Evolutionary conservation across 805 yeast species (phyloP), one percentile per base, ranked within the genome.

Genomic region (Dipodascopsis uninucleata): DNA sequence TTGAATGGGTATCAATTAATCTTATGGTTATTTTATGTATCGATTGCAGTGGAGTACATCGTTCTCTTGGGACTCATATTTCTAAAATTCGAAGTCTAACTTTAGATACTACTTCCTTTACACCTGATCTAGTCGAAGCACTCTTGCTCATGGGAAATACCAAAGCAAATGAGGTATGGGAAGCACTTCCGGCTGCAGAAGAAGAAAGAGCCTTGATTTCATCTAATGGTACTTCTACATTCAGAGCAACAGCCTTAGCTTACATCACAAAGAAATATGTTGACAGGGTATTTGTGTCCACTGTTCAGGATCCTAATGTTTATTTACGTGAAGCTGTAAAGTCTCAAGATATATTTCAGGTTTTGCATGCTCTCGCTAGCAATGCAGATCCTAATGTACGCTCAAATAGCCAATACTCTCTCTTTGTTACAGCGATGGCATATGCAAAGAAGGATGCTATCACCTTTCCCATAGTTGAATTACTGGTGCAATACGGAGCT

Each of bases 1-100:
- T 85, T 12, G 96, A 88, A 55, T 89, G 96, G 96, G 75, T 90
- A 3, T 85, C 96, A 0, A 70, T 86, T 47, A 88, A 84, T 57
- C 64, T 82, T 32, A 64, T 87, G 43, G 78, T 79, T 23, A 77
- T 82, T 2, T 69, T 90, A 21, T 89, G 97, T 63, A 81, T 86
- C 35, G 79, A 81, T 39, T 89, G 97, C 58, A 80, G 96, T 0
- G 88, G 95, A 0, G 79, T 81, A n/a, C 97, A 89, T 63, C 71
- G 96, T 43, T 80, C 86, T 17, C 64, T 90, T 60, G 96, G 97
- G 0, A 73, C 95, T 0, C 88, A 83, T 53, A 72, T 87, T 3
- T 77, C 93, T 5, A 86, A 83, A 60, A 77, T 89, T 3, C 72
- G 85, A 52, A 85, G 95, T 0, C 68, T 89, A 42, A 81, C 77